phyloP scores from a whole-genome alignment of 805 yeast genomes.

The Kluyveromyces wickerhamii region DNA sequence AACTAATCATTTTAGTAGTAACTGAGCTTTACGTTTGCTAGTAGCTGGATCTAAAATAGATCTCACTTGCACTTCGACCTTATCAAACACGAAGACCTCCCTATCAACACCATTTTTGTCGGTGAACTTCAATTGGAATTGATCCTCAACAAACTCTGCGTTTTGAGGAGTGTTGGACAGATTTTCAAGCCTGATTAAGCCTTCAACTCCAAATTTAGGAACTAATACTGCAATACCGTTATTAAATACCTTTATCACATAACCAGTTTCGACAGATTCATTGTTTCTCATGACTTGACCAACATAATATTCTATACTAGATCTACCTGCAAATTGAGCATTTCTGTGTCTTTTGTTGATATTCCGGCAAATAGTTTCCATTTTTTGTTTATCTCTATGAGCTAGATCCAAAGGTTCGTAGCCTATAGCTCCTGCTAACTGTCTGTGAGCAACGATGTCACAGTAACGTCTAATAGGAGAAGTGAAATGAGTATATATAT shows the following conservation, averaged over 20 bases:
- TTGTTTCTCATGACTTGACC: conserved; percentile 93
- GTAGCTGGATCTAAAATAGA: conserved; percentile 79
- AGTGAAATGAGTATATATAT: conserved; percentile 96
- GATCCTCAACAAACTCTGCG: conserved; percentile 69
- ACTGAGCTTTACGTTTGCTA: conserved; percentile 87
- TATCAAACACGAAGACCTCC: conserved; percentile 69
- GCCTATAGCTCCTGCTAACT: conserved; percentile 95
- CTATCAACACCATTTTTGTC: conserved; percentile 40
- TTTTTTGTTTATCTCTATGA: conserved; percentile 82
- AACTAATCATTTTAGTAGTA: conserved; percentile 41
- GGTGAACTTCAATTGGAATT: conserved; percentile 54
- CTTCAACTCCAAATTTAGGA: conserved; percentile 94
- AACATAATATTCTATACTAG: conserved; percentile 93
- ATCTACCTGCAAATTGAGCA: conserved; percentile 98
- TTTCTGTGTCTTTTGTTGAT: conserved; percentile 92
- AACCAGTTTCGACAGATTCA: conserved; percentile 78
- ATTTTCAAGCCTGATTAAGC: conserved; percentile 75
- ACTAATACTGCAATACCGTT: conserved; percentile 93
- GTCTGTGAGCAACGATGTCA: conserved; percentile 96
- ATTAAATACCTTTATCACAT: conserved; percentile 82
- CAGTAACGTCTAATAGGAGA: conserved; percentile 98
- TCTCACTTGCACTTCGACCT: conserved; percentile 73
- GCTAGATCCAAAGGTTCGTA: conserved; percentile 76
- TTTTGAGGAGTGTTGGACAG: conserved; percentile 55
- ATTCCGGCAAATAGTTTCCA: conserved; percentile 82